These are phyloP conservation scores for Backusella luteola DNA, from an alignment of 192 early-diverging fungal species.

Conservation along the genomic window DNA sequence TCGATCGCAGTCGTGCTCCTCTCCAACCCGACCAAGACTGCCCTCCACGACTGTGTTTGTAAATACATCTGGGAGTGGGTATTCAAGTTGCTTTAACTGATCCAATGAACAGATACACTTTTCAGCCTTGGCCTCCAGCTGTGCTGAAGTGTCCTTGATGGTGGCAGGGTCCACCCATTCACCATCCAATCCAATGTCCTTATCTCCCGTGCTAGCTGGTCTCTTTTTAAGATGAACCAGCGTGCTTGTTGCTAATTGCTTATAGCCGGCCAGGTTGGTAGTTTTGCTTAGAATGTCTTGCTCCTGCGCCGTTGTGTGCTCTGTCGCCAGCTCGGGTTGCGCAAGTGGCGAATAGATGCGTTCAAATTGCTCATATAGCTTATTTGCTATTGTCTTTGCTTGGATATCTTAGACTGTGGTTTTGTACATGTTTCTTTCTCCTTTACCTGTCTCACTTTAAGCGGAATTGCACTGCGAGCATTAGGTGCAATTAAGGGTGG, in stretches of 20 bases:
- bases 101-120: slow-evolving; percentile 28
- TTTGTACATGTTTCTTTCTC: not conserved
- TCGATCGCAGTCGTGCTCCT: slow-evolving; percentile 42
- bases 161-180: slow-evolving; percentile 40
- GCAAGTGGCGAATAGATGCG: slow-evolving; percentile 55
- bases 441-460: slow-evolving; percentile 41
- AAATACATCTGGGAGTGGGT: slow-evolving; percentile 34
- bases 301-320: slow-evolving; percentile 56
- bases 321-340: slow-evolving; percentile 38
- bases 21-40: not conserved
- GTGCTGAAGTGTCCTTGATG: not conserved
- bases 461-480: slow-evolving; percentile 36
- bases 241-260: slow-evolving; percentile 42
- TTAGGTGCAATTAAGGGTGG: slow-evolving; percentile 44
- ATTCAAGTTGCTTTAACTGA: slow-evolving; percentile 36
- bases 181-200: slow-evolving; percentile 66
- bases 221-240: slow-evolving; percentile 57
- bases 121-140: not conserved
- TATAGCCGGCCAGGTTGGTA: slow-evolving; percentile 44
- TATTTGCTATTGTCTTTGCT: slow-evolving; percentile 29
- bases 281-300: slow-evolving; percentile 31
- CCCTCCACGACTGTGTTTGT: not conserved
- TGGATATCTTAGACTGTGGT: too few species aligned
- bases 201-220: slow-evolving; percentile 35
- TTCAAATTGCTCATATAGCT: slow-evolving; percentile 49